Base-by-base conservation (phyloP, 176 grass and related monocot genomes). In the Saccharum officinarum region DNA sequence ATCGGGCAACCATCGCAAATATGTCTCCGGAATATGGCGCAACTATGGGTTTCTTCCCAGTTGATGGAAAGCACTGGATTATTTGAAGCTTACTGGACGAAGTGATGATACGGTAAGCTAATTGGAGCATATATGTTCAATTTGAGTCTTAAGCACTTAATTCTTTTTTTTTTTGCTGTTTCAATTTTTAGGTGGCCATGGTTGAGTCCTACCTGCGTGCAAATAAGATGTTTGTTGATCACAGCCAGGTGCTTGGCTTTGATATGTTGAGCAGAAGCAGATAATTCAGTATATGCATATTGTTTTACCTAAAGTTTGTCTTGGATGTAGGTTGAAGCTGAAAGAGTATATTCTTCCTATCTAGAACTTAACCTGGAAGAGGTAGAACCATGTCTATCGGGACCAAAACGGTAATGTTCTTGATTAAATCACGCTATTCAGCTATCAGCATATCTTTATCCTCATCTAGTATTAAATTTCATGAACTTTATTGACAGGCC, bases 11-110 rank as follows among this genome's bases (percentile, higher is more conserved):
- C 74, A 98, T 98, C 41, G 95, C 95, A 82, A 98, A 98, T 80
- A 98, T 98, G 95, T 95, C 95, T 77, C 95, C 92, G 25, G 95
- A 98, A 87, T 98, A 98, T 90, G 95, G 95, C 66, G 95, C 95
- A 79, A 98, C 95, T 80, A 98, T 98, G 95, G 95, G 95, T 86
- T 98, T 98, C 89, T 98, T 98, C 79, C 95, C 95, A 40, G 95
- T 98, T 82, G 95, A 98, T 26, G 86, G 64, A 69, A 92, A 92
- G 79, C 93, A 57, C 72, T 98, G 75, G 90, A 98, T 17, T 98
- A 98, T 86, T 85, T 98, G 81, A 95, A 91, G 89, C 79, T 98
- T 76, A 98, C 93, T 82, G 96, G 96, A 66, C 82, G 96, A 93
- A 98, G 87, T 72, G 91, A 98, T 84, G 93, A 98, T 7, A 98